Evolutionary conservation across 1,284 basidiomycete genomes (phyloP).

Genomic region (Cryptococcus jaspeensis): DNA sequence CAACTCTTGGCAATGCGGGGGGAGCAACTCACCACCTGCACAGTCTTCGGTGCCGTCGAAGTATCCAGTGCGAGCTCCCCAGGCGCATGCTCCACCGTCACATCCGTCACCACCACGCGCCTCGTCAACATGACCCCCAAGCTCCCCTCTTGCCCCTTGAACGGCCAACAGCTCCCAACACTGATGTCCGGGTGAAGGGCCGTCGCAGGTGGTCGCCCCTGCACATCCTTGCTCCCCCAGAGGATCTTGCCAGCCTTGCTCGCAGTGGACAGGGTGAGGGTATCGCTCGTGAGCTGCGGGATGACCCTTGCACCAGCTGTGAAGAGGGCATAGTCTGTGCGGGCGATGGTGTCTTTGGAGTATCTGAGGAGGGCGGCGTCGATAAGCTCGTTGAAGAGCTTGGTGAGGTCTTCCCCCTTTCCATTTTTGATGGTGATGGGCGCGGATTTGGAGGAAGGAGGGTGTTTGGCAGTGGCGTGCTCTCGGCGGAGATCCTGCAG

Average conservation of each 20-base stretch:
- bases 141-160: slow-evolving; percentile 71
- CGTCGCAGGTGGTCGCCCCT: slow-evolving; percentile 76
- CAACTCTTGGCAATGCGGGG: background rate
- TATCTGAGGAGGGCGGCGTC: slow-evolving; percentile 63
- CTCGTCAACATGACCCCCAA: slow-evolving; percentile 75
- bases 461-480: slow-evolving; percentile 7
- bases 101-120: slow-evolving; percentile 66
- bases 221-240: slow-evolving; percentile 52
- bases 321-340: slow-evolving; percentile 80
- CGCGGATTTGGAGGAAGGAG: slow-evolving; percentile 25
- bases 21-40: slow-evolving; percentile 59
- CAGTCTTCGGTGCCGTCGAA: slow-evolving; percentile 73
- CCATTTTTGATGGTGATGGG: slow-evolving; percentile 65
- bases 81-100: slow-evolving; percentile 86
- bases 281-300: slow-evolving; percentile 74
- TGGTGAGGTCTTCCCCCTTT: slow-evolving; percentile 72
- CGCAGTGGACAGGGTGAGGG: slow-evolving; percentile 64
- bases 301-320: slow-evolving; percentile 78
- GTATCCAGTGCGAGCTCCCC: slow-evolving; percentile 73
- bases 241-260: slow-evolving; percentile 22
- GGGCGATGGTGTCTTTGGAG: slow-evolving; percentile 74
- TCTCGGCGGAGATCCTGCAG: slow-evolving; percentile 24
- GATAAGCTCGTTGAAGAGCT: slow-evolving; percentile 69
- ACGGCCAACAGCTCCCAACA: slow-evolving; percentile 90
- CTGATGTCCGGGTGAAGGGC: slow-evolving; percentile 72